Evolutionary conservation across 75 land plant genomes (phyloP), one percentile per base, ranked within the genome.

Genomic region (Selaginella moellendorffii): DNA sequence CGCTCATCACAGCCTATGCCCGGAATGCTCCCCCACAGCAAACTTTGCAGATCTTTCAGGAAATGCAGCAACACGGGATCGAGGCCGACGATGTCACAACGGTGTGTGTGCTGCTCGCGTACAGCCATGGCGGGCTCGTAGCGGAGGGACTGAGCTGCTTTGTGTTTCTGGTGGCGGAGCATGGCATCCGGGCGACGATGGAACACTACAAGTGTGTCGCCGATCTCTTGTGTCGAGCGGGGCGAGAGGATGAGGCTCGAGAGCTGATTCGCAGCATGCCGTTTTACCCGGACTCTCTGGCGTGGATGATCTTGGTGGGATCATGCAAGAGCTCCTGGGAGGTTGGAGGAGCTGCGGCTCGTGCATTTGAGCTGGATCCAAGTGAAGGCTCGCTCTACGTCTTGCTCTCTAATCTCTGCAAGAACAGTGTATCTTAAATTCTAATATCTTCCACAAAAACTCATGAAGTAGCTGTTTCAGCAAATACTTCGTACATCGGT

Each of bases 1-100:
- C 59, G 59, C 5, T 56, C 17, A 56, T 56, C n/a, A 21, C 59
- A 56, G 59, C 59, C 5, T 56, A 56, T 56, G 24, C 23, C 24
- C 23, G 24, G 24, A 5, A 9, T 19, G 59, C 17, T 2, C 21
- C 5, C n/a, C 59, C 24, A 8, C 8, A 21, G 8, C 17, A 19
- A 56, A 25, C 24, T 21, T 56, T 56, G 2, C 8, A 21, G 25
- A 2, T 56, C 21, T 56, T 56, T 19, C 8, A 25, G 25, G n/a
- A 8, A 21, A 56, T 56, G 59, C 59, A 56, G n/a, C 59, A 56
- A 19, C 17, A 56, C n/a, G 59, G 59, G 2, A 19, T 19, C 9
- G 24, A 21, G 5, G 17, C 59, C 5, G 59, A 56, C n/a, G 59
- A 56, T 8, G 21, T 56, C 2, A 56, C 59, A 21, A 21, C 21